These are phyloP conservation scores for Marchantia paleacea DNA, from an alignment of 225 moss, liverwort and hornwort species.

Conservation along the genomic window DNA sequence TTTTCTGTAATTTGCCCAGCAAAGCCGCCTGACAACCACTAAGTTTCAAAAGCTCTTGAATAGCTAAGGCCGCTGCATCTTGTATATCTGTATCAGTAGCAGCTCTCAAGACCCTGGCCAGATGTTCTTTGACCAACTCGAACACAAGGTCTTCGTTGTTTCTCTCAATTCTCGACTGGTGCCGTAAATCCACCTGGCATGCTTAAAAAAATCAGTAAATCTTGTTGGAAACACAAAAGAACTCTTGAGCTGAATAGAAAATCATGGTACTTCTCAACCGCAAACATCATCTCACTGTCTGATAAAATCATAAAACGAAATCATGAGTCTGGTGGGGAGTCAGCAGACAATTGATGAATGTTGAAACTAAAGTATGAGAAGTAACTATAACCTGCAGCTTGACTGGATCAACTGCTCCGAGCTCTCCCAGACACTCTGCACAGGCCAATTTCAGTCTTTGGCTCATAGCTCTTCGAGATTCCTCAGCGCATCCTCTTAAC, in stretches of 20 bases:
- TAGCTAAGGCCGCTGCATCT: slow-evolving; percentile 91
- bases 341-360: no score
- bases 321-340: no score
- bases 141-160: slow-evolving; percentile 87
- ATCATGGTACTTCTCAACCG: not conserved
- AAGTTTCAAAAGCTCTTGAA: slow-evolving; percentile 88
- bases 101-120: slow-evolving; percentile 87
- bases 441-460: slow-evolving; percentile 94
- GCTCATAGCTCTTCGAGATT: slow-evolving; percentile 86
- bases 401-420: slow-evolving; percentile 97
- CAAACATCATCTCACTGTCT: no score
- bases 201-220: not conserved
- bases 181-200: slow-evolving; percentile 75
- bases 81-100: slow-evolving; percentile 90
- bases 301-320: no score
- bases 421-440: slow-evolving; percentile 96
- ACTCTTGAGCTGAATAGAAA: not conserved
- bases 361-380: not conserved
- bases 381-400: slow-evolving; percentile 68
- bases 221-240: not conserved
- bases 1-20: slow-evolving; percentile 43
- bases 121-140: slow-evolving; percentile 89
- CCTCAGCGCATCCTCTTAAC: slow-evolving; percentile 89
- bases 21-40: slow-evolving; percentile 74
- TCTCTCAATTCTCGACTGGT: slow-evolving; percentile 79